phyloP scores from a whole-genome alignment of 208 protist species.

The Phytomonas sp. region DNA sequence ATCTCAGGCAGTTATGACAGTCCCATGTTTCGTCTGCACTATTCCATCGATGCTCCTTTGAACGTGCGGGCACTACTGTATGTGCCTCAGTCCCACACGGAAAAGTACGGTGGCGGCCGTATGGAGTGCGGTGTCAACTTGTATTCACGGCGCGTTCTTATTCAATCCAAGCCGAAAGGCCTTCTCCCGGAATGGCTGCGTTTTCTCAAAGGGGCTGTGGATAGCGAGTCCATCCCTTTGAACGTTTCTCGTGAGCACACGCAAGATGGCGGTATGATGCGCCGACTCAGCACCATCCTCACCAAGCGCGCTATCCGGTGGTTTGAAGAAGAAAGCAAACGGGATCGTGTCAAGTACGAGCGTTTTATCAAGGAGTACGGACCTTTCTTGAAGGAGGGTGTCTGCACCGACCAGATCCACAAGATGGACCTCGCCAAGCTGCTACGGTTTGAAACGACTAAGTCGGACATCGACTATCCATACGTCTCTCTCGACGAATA shows the following conservation, averaged over 20 bases:
- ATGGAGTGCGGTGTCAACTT: slow-evolving; percentile 94
- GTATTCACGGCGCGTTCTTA: slow-evolving; percentile 93
- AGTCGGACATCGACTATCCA: slow-evolving; percentile 62
- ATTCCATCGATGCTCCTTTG: slow-evolving; percentile 93
- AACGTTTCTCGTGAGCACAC: slow-evolving; percentile 97
- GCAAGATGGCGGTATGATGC: slow-evolving; percentile 94
- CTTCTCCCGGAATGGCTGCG: slow-evolving; percentile 97
- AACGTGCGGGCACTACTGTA: slow-evolving; percentile 93
- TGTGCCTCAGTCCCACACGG: slow-evolving; percentile 92
- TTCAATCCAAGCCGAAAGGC: slow-evolving; percentile 91
- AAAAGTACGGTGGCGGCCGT: slow-evolving; percentile 95
- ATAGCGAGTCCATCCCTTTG: slow-evolving; percentile 96
- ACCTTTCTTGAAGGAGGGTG: slow-evolving; percentile 95
- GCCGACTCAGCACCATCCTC: slow-evolving; percentile 86
- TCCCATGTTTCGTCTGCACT: slow-evolving; percentile 92
- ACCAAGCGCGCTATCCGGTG: slow-evolving; percentile 90
- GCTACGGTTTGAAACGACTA: slow-evolving; percentile 89
- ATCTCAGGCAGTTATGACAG: slow-evolving; percentile 91
- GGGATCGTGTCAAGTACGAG: slow-evolving; percentile 88
- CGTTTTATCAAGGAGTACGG: slow-evolving; percentile 92
- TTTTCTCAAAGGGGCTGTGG: slow-evolving; percentile 95
- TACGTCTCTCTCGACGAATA: slow-evolving; percentile 94
- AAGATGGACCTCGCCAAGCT: slow-evolving; percentile 93
- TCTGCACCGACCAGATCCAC: slow-evolving; percentile 92
- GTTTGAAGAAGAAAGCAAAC: slow-evolving; percentile 88